phyloP scores from a whole-genome alignment of 1,284 basidiomycete genomes.

The Malassezia restricta region DNA sequence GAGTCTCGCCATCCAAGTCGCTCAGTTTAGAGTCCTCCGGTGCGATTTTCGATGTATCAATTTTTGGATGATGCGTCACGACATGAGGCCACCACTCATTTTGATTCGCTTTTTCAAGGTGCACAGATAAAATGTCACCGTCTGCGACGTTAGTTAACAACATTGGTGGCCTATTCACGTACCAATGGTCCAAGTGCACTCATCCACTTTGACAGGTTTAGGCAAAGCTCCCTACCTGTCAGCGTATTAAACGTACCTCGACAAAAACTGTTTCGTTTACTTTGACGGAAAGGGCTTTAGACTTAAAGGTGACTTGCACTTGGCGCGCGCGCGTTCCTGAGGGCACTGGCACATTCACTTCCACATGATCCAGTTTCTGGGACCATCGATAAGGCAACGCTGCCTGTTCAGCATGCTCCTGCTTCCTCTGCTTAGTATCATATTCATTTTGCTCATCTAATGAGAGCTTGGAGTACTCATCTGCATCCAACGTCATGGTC shows the following conservation, averaged over 20 bases:
- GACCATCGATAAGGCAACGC: constrained; percentile 82
- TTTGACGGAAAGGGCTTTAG: constrained; percentile 68
- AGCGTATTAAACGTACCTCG: constrained; percentile 11
- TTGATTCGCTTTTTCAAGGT: constrained; percentile 75
- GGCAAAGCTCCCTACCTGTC: constrained; percentile 72
- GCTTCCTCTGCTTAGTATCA: constrained; percentile 59
- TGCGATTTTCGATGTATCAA: constrained; percentile 91
- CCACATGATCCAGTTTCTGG: constrained; percentile 77
- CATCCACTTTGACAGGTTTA: constrained; percentile 84
- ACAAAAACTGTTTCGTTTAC: constrained; percentile 69
- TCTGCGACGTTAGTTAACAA: constrained; percentile 50
- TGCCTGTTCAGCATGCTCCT: constrained; percentile 69
- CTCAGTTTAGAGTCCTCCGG: constrained; percentile 90
- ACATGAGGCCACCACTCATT: constrained; percentile 97
- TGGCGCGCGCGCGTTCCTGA: constrained; percentile 72
- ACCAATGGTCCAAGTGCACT: constrained; percentile 95
- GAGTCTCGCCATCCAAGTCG: constrained; percentile 84
- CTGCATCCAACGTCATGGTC: constrained; percentile 54
- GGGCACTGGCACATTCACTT: constrained; percentile 70
- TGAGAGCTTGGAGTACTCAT: constrained; percentile 63
- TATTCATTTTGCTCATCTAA: constrained; percentile 62
- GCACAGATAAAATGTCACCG: constrained; percentile 63
- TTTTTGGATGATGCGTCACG: constrained; percentile 83
- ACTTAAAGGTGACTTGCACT: constrained; percentile 63
- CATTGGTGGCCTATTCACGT: background rate